phyloP scores from a whole-genome alignment of 2,329 filamentous ascomycete genomes.

The Microcera coccophila region DNA sequence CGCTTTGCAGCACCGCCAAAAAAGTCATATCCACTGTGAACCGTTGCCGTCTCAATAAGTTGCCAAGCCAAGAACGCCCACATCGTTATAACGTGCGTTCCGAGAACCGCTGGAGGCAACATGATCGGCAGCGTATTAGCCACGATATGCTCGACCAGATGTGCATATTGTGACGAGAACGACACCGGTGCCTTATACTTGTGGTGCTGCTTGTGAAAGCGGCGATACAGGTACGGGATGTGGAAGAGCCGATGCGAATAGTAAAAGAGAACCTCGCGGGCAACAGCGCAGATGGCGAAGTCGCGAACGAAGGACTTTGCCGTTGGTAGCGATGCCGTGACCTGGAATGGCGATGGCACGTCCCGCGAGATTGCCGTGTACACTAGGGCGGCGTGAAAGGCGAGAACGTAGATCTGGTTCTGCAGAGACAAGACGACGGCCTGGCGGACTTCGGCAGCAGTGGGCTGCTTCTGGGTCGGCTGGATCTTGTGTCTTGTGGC shows the following conservation, averaged over 20 bases:
- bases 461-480: conserved; percentile 48
- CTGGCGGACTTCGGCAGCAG: conserved; percentile 39
- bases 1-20: conserved; percentile 43
- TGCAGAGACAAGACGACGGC: conserved; percentile 43
- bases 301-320: conserved; percentile 36
- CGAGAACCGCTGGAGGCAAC: conserved; percentile 44
- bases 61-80: conserved; percentile 48
- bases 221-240: conserved; percentile 43
- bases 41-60: conserved; percentile 49
- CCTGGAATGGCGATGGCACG: conserved; percentile 33
- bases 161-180: conserved; percentile 53
- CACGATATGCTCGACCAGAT: conserved; percentile 53
- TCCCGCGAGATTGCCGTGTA: conserved; percentile 8
- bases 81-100: conserved; percentile 49
- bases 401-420: conserved; percentile 44
- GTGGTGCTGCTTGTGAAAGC: conserved; percentile 55
- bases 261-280: conserved; percentile 53
- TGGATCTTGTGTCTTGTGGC: conserved; percentile 53
- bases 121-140: conserved; percentile 51
- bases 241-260: conserved; percentile 53
- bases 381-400: conserved; percentile 27
- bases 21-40: conserved; percentile 58
- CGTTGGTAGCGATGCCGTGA: conserved; percentile 37
- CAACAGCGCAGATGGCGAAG: conserved; percentile 37
- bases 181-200: conserved; percentile 53